Percentiles rank a stretch among this genome's conserved stretches.
Evolutionary conservation across 495 filamentous ascomycete species (phyloP).

Genomic region (Penicillium chermesinum): DNA sequence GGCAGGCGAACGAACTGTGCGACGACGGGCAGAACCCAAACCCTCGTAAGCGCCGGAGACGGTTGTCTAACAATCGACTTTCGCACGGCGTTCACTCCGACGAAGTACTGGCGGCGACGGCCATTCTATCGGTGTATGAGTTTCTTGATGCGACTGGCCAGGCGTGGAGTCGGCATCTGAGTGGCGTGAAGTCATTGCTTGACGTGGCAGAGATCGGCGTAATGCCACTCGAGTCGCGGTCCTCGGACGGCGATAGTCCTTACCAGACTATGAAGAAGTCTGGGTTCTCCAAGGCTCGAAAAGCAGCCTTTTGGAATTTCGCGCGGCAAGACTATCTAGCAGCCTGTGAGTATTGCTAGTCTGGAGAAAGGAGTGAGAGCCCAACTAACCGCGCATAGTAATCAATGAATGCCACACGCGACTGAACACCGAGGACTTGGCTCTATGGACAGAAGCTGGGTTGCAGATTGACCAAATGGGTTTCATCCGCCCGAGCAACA

Average conservation of each 20-base stretch:
- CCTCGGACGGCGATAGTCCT: constrained; percentile 31
- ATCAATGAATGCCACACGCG: constrained; percentile 58
- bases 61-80: constrained; percentile 34
- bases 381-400: constrained; percentile 29
- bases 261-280: constrained; percentile 28
- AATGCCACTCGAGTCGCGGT: constrained; percentile 48
- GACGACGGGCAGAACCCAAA: constrained; percentile 25
- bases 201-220: constrained; percentile 61
- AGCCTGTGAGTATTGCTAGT: constrained; percentile 48
- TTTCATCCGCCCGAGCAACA: constrained; percentile 51
- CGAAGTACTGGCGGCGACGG: constrained; percentile 57
- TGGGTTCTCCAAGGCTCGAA: constrained; percentile 49
- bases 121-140: constrained; percentile 61
- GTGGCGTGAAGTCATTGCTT: constrained; percentile 57
- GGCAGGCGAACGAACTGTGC: constrained; percentile 33
- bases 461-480: constrained; percentile 52
- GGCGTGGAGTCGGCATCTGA: constrained; percentile 61
- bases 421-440: constrained; percentile 55
- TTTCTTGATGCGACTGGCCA: constrained; percentile 56
- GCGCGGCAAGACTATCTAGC: constrained; percentile 60
- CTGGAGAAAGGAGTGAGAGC: not conserved
- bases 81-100: constrained; percentile 48
- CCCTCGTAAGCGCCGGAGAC: constrained; percentile 37
- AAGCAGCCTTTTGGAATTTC: constrained; percentile 62
- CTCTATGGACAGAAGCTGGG: constrained; percentile 57